These are phyloP conservation scores for Hyphopichia fennica DNA, from an alignment of 1,139 yeast genomes.

Conservation along the genomic window DNA sequence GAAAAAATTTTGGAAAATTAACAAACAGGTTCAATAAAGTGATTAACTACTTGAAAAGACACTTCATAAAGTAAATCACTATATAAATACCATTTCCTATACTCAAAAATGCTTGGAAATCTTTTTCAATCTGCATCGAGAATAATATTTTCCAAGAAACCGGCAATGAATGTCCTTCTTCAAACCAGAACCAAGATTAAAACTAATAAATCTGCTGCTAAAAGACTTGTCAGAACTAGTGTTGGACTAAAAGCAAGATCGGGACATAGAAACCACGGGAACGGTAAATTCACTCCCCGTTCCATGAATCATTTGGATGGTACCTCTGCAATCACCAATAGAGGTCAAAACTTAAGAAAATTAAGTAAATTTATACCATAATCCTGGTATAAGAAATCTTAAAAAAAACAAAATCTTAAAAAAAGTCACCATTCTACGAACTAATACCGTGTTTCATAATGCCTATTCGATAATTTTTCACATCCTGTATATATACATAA, in stretches of 20 bases:
- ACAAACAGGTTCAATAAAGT: too few species aligned
- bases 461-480: background rate
- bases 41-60: too few species aligned
- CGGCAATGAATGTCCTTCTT: conserved; percentile 21
- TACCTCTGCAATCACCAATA: conserved; percentile 54
- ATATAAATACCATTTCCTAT: too few species aligned
- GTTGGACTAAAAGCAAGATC: conserved; percentile 57
- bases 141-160: conserved; percentile 18
- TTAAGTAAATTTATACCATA: conserved; percentile 33
- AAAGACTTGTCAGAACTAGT: conserved; percentile 76
- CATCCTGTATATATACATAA: background rate
- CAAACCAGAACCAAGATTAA: conserved; percentile 56
- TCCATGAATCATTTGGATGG: conserved; percentile 65
- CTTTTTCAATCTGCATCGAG: conserved; percentile 17
- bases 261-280: conserved; percentile 91
- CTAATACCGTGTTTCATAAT: too few species aligned
- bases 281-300: conserved; percentile 79
- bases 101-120: conserved; percentile 13
- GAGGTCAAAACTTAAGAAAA: conserved; percentile 55
- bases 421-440: too few species aligned
- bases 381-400: background rate
- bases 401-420: too few species aligned
- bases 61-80: too few species aligned
- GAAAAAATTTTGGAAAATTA: too few species aligned
- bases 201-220: conserved; percentile 76